These are phyloP conservation scores for Lycium ferocissimum DNA, from an alignment of 257 asterid species.

Conservation along the genomic window DNA sequence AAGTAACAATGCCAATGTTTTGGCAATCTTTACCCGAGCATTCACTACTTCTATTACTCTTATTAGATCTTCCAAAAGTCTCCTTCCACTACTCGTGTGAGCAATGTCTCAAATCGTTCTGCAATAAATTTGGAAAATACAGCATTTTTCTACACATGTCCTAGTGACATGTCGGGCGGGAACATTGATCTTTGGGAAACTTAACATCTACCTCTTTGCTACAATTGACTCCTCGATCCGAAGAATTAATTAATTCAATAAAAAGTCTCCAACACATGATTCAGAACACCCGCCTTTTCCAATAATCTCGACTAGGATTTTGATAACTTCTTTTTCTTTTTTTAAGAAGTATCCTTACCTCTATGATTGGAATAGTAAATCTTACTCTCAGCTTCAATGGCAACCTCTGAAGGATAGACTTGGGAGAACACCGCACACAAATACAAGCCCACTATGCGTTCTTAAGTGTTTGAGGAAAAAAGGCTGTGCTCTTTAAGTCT, in stretches of 20 bases:
- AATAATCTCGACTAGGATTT: neutral
- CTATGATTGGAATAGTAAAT: slow-evolving; percentile 6
- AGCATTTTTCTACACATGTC: neutral
- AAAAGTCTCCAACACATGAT: neutral
- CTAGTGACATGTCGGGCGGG: neutral
- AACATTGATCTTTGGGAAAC: neutral
- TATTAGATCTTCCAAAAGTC: neutral
- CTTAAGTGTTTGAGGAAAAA: neutral
- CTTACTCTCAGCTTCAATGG: neutral
- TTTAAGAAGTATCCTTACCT: neutral
- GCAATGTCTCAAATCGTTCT: neutral
- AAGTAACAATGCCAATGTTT: neutral
- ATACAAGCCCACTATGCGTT: neutral
- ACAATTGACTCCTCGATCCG: neutral
- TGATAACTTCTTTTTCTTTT: neutral
- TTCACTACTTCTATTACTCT: neutral
- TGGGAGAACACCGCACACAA: neutral
- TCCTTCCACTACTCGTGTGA: neutral
- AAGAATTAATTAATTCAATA: neutral
- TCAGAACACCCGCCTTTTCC: neutral
- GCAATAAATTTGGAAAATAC: neutral
- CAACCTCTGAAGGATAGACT: neutral
- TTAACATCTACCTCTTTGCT: neutral
- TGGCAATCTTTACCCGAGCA: slow-evolving; percentile 16
- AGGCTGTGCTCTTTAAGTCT: neutral